A percentile compares a stretch with the other conserved stretches of the same genome.
Conservation (phyloP, 345 rosid genomes). For the Ceriops zippeliana region DNA sequence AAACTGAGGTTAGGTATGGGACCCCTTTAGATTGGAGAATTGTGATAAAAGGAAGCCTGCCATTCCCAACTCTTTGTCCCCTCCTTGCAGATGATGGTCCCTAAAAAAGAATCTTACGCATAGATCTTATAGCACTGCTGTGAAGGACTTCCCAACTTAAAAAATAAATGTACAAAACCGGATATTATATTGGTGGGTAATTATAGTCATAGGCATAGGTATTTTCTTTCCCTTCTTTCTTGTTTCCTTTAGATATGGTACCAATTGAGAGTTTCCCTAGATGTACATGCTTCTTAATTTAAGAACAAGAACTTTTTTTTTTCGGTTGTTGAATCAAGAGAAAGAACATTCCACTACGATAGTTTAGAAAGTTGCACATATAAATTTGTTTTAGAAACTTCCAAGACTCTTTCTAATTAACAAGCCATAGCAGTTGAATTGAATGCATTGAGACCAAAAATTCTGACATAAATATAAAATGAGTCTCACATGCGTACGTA, state of each 20-base stretch:
- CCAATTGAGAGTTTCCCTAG: background rate
- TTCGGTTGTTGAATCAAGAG: too few species aligned
- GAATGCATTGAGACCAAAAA: background rate
- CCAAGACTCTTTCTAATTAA: background rate
- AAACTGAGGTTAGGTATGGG: constrained; percentile 20
- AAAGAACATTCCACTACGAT: too few species aligned
- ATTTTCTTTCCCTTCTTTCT: too few species aligned
- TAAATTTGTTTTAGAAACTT: background rate
- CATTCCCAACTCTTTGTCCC: constrained; percentile 15
- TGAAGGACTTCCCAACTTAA: background rate
- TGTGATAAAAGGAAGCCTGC: constrained; percentile 7
- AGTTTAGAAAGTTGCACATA: background rate
- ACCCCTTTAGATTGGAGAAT: constrained; percentile 16
- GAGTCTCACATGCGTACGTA: too few species aligned
- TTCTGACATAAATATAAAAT: too few species aligned
- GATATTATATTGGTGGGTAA: background rate
- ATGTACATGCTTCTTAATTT: too few species aligned
- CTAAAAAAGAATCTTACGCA: background rate
- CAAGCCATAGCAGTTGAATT: background rate
- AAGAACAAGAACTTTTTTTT: too few species aligned
- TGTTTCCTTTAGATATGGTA: too few species aligned
- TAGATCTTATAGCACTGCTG: background rate
- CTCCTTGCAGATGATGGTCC: constrained; percentile 7
- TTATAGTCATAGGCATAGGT: background rate
- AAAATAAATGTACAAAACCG: background rate